Percentiles rank a stretch among this genome's conserved stretches.
These are phyloP conservation scores for Dimocarpus longan DNA, from an alignment of 345 rosid genomes.

Conservation along the genomic window DNA sequence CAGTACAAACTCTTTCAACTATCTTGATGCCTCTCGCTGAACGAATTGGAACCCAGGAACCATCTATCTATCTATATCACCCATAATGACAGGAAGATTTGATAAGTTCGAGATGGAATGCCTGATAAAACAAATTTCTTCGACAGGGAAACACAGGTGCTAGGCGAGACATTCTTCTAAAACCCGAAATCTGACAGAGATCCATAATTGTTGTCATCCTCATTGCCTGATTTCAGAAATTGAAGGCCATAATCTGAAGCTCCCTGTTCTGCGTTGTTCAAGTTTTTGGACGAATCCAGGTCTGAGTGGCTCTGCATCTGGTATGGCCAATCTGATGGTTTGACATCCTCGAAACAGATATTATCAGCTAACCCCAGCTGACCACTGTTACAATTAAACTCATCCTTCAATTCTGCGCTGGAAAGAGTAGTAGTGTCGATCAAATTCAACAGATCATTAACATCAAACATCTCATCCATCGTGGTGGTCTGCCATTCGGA, in stretches of 20 bases:
- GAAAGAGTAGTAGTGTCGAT: slow-evolving; percentile 28
- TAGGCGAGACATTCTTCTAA: background rate
- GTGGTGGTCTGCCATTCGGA: slow-evolving; percentile 21
- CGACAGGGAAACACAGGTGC: background rate
- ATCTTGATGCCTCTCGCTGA: too few relatives aligned
- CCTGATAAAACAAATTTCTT: background rate
- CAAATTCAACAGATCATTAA: slow-evolving; percentile 52
- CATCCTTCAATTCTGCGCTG: background rate
- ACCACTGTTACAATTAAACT: background rate
- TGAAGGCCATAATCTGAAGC: slow-evolving; percentile 28
- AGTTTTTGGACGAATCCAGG: slow-evolving; percentile 23
- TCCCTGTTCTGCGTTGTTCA: slow-evolving; percentile 23
- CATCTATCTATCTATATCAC: background rate
- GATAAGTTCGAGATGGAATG: too few relatives aligned
- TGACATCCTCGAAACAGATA: slow-evolving; percentile 2
- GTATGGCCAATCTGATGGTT: slow-evolving; percentile 14
- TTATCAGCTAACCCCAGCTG: background rate
- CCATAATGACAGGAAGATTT: background rate
- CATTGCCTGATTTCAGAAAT: slow-evolving; percentile 17
- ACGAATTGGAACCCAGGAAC: background rate
- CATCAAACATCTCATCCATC: slow-evolving; percentile 56
- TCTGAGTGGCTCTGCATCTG: slow-evolving; percentile 32
- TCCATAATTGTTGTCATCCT: slow-evolving; percentile 17
- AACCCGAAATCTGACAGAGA: slow-evolving; percentile 9
- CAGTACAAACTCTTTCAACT: background rate